Evolutionary conservation across 1,284 basidiomycete species (phyloP).

Genomic region (Chiua sp.): DNA sequence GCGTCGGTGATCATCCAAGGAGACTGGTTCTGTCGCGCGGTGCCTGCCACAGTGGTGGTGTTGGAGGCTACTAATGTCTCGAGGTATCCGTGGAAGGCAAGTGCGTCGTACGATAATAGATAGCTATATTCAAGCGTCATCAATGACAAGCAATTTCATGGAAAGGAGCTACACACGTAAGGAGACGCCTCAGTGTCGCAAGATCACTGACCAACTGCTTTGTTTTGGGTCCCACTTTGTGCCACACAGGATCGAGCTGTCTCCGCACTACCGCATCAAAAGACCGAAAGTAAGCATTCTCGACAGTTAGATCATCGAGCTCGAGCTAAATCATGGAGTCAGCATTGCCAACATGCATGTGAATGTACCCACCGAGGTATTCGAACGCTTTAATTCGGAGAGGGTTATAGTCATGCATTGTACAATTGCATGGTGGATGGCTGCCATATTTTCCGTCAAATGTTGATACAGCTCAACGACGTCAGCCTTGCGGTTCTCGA

Average conservation of each 20-base stretch:
- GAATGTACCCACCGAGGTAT: constrained; percentile 58
- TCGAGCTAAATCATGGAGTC: constrained; percentile 68
- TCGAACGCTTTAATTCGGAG: constrained; percentile 89
- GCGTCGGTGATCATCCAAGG: constrained; percentile 91
- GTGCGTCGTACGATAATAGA: constrained; percentile 89
- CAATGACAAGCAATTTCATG: background rate
- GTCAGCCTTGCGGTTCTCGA: constrained; percentile 86
- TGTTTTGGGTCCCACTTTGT: constrained; percentile 92
- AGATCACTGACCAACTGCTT: constrained; percentile 93
- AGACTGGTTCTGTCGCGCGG: constrained; percentile 69
- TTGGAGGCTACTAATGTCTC: constrained; percentile 89
- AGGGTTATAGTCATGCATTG: constrained; percentile 96
- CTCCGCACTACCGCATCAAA: constrained; percentile 92
- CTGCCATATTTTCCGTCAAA: constrained; percentile 85
- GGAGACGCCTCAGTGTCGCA: constrained; percentile 82
- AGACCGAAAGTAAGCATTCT: constrained; percentile 94
- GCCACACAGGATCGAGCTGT: constrained; percentile 95
- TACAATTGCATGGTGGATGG: constrained; percentile 92
- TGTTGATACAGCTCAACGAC: constrained; percentile 93
- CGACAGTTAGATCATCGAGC: constrained; percentile 91
- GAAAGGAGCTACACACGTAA: constrained; percentile 59
- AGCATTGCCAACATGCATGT: background rate
- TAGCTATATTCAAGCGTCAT: constrained; percentile 44
- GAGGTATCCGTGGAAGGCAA: constrained; percentile 92
- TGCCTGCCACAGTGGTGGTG: constrained; percentile 56